Conservation (phyloP, 192 early-diverging fungal species). For the Endogone sp. region DNA sequence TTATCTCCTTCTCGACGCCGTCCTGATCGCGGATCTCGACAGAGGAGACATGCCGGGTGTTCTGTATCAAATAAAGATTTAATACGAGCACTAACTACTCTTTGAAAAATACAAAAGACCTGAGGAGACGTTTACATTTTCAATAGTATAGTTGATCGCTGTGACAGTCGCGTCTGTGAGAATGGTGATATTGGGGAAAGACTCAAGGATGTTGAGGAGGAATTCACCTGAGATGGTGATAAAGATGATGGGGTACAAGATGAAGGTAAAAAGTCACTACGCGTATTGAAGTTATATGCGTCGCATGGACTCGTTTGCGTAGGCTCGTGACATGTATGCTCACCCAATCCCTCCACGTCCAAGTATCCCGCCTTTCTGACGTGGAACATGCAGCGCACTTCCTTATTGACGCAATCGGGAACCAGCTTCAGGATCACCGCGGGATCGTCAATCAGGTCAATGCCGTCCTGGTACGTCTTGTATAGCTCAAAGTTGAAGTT, state of each 20-base stretch:
- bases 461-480: background rate
- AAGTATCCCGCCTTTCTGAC: constrained; percentile 2
- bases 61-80: too few species aligned
- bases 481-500: background rate
- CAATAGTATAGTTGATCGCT: background rate
- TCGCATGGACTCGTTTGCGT: too few species aligned
- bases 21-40: background rate
- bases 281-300: too few species aligned
- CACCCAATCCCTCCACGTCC: constrained; percentile 1
- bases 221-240: background rate
- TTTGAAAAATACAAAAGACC: too few species aligned
- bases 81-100: too few species aligned
- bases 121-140: background rate
- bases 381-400: background rate
- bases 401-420: background rate
- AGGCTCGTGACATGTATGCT: too few species aligned
- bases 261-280: too few species aligned
- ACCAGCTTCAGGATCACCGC: background rate
- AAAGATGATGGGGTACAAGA: too few species aligned
- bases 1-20: background rate
- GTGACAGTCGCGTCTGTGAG: background rate
- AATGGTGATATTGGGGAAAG: background rate
- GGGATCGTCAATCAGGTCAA: background rate
- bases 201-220: background rate
- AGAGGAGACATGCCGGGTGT: background rate